Evolutionary conservation across 2,329 filamentous ascomycete genomes (phyloP).

Genomic region (Neopestalotiopsis clavispora): DNA sequence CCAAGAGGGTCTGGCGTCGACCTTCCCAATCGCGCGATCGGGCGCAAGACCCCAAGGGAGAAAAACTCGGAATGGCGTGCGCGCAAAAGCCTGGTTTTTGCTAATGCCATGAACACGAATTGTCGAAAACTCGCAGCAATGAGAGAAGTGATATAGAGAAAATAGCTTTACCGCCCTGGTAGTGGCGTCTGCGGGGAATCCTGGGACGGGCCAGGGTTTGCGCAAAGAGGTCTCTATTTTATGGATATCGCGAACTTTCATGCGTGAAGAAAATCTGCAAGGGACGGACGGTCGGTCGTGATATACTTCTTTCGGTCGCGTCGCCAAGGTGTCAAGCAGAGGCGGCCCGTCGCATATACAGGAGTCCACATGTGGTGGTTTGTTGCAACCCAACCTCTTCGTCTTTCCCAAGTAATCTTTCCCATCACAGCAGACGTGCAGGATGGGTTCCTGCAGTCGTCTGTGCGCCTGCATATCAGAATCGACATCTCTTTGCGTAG

Average conservation of each 20-base stretch:
- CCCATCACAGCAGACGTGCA: not conserved
- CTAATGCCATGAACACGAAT: not conserved
- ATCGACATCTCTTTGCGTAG: not conserved
- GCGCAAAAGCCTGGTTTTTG: not conserved
- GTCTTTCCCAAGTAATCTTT: not conserved
- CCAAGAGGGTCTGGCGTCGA: constrained; percentile 10
- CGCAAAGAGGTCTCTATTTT: not conserved
- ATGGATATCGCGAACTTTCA: not conserved
- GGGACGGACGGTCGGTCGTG: not conserved
- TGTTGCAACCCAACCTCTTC: not conserved
- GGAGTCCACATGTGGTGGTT: not conserved
- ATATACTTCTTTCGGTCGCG: not conserved
- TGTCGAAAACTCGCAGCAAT: not conserved
- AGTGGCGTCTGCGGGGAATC: not conserved
- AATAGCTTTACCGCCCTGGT: not conserved
- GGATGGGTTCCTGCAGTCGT: constrained; percentile 1
- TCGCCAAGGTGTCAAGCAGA: not conserved
- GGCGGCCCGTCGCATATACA: not conserved
- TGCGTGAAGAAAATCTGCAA: not conserved
- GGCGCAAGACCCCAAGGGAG: constrained; percentile 13
- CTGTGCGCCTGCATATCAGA: not conserved
- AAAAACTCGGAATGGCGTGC: constrained; percentile 12
- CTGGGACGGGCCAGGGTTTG: not conserved
- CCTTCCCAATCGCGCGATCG: constrained; percentile 12
- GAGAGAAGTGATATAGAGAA: not conserved